These are phyloP conservation scores for Anisodus acutangulus DNA, from an alignment of 257 asterid genomes.

Conservation along the genomic window DNA sequence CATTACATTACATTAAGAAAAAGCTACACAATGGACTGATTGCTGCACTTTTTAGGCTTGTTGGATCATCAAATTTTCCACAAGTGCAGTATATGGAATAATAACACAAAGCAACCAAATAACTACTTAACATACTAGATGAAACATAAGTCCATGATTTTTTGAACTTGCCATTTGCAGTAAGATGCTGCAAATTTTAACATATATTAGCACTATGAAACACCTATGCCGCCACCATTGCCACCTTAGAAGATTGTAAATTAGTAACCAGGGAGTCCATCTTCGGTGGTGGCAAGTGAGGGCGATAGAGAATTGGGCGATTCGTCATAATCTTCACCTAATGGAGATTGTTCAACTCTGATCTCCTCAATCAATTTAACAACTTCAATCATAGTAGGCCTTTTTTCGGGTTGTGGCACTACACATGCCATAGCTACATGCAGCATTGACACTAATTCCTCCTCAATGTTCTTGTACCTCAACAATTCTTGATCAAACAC, in stretches of 20 bases:
- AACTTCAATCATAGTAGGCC: slow-evolving; percentile 78
- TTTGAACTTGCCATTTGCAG: slow-evolving; percentile 17
- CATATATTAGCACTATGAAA: not conserved
- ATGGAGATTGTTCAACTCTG: slow-evolving; percentile 82
- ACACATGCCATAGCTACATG: slow-evolving; percentile 90
- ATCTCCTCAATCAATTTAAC: slow-evolving; percentile 80
- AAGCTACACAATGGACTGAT: not conserved
- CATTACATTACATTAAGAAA: not conserved
- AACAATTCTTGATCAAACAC: slow-evolving; percentile 81
- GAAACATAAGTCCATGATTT: not conserved
- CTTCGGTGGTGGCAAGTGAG: slow-evolving; percentile 73
- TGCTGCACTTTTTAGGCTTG: not conserved
- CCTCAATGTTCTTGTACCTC: slow-evolving; percentile 94
- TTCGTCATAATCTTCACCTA: slow-evolving; percentile 86
- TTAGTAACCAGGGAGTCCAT: slow-evolving; percentile 49
- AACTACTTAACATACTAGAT: slow-evolving; percentile 29
- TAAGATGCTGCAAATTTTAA: slow-evolving; percentile 26
- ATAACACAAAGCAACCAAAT: not conserved
- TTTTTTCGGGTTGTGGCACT: slow-evolving; percentile 67
- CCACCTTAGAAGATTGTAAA: not conserved
- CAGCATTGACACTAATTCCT: slow-evolving; percentile 79
- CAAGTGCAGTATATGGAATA: not conserved
- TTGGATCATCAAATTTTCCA: slow-evolving; percentile 11
- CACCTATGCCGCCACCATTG: not conserved
- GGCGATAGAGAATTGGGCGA: slow-evolving; percentile 82